Base-by-base conservation (phyloP, 371 early-diverging fungal species). In the Quaeritorhiza haematococci region DNA sequence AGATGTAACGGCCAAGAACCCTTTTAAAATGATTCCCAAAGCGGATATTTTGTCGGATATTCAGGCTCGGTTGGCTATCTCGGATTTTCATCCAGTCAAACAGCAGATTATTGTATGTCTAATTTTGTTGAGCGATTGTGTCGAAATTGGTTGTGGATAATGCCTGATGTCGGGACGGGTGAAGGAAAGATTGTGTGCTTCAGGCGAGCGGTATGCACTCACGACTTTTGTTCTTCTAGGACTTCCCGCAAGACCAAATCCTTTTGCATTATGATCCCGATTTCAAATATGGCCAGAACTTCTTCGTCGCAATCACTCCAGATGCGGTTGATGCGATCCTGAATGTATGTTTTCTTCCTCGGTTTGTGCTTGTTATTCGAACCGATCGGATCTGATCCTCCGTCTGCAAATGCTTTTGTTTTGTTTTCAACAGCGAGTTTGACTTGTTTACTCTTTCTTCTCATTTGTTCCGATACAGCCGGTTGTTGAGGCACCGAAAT, bases 251-350 rank as follows among this genome's bases (percentile, higher is more conserved):
- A 15, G 79, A 78, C 10, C 77, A 78, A 51, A 21, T 82, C 13
- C 61, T 82, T 47, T 19, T 82, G 28, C 70, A 67, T 28, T 73
- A 60, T 21, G 80, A 82, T 53, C 48, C 72, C 1, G 72, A 71
- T 6, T 79, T 58, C 61, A 73, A 74, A 48, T 79, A 72, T 47
- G 77, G 74, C 0, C 79, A 80, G 53, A 80, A 82, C 67, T 82
- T 71, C 55, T 69, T 72, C 53, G 53, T 78, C 10, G 67, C 61
- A 55, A 52, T 71, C 13, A 58, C 63, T 0, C 52, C 55, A 1
- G 76, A 55, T 7, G 71, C 73, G 1, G 64, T 70, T 43, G 70
- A 77, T 17, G 21, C 53, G 17, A 67, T 81, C 17, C 29, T 75
- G 13, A 49, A 68, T 29, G 78, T 72, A 46, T 35, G 55, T 28